phyloP scores from a whole-genome alignment of 2,329 filamentous ascomycete species.

The Arthrobotrys sinensis region DNA sequence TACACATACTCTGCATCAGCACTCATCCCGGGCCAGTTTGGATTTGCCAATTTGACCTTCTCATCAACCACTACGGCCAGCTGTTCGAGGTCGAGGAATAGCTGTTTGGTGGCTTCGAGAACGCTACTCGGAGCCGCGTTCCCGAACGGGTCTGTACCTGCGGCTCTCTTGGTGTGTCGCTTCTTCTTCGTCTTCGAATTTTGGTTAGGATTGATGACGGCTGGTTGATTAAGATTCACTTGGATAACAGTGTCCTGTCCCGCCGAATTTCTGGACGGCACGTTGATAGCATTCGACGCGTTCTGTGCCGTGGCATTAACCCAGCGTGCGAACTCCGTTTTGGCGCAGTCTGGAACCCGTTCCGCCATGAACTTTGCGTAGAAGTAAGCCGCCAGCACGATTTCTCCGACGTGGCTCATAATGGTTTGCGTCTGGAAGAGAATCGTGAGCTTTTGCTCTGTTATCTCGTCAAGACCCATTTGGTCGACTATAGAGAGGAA shows the following conservation, averaged over 20 bases:
- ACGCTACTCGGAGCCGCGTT: conserved; percentile 38
- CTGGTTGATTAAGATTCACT: conserved; percentile 38
- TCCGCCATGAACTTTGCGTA: conserved; percentile 55
- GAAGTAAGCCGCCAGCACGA: conserved; percentile 42
- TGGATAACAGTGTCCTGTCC: conserved; percentile 44
- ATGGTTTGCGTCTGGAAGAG: conserved; percentile 50
- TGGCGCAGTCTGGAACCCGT: conserved; percentile 53
- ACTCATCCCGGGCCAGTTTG: conserved; percentile 54
- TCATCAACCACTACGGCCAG: conserved; percentile 26
- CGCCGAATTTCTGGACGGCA: conserved; percentile 27
- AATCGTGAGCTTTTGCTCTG: conserved; percentile 44
- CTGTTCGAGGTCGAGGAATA: conserved; percentile 44
- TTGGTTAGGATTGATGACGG: conserved; percentile 12
- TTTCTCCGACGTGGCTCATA: conserved; percentile 52
- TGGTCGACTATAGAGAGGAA: conserved; percentile 47
- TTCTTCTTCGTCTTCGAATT: conserved; percentile 4
- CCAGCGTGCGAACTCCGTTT: conserved; percentile 52
- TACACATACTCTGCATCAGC: conserved; percentile 53
- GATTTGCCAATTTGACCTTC: conserved; percentile 54
- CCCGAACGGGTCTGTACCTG: conserved; percentile 35
- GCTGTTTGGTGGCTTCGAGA: conserved; percentile 24
- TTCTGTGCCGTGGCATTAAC: conserved; percentile 48
- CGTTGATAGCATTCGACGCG: conserved; percentile 46
- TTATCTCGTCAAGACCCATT: conserved; percentile 53
- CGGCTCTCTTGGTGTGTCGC: conserved; percentile 16